Base-by-base conservation (phyloP, 2,329 filamentous ascomycete genomes). In the Aureobasidium subglaciale region DNA sequence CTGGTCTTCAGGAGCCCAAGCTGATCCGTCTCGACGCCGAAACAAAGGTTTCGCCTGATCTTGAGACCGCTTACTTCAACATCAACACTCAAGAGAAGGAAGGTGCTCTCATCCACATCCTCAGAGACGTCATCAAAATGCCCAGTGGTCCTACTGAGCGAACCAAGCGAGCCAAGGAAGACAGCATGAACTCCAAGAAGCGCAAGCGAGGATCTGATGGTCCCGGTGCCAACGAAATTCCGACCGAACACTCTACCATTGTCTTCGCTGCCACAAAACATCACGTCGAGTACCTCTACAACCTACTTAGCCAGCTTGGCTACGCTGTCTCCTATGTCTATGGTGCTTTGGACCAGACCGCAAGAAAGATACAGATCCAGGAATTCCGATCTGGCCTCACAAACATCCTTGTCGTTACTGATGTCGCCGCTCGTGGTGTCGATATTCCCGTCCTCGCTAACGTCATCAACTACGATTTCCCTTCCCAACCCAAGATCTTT, bases 401-500 rank as follows among this genome's bases (percentile, higher is more conserved):
- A 0, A 92, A 96, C 63, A 90, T 99, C 45, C 75, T 99, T 8
- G 91, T 99, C 2, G 92, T 97, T 41, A 99, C 93, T 1, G 92
- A 97, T 68, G 91, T 96, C 24, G 92, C 92, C 2, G 90, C 92
- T 4, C 82, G 93, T 77, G 92, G 93, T 83, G 95, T 99, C 59
- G 93, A 99, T 82, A 96, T 99, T 62, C 93, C 93, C 0, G 82
- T 96, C 43, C 79, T 99, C 32, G 91, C 90, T 56, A 97, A 99
- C 68, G 93, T 99, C 58, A 92, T 99, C 76, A 97, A 99, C 76
- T 99, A 95, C 71, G 92, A 97, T 67, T 99, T 99, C 61, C 92
- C 93, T 3, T 88, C 92, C 1, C 93, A 97, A 65, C 90, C 93
- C 18, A 99, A 99, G 73, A 85, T 99, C 38, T 99, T 95, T 65